Base-by-base conservation (phyloP, 2,329 filamentous ascomycete species). In the Tympanopsis confertula region DNA sequence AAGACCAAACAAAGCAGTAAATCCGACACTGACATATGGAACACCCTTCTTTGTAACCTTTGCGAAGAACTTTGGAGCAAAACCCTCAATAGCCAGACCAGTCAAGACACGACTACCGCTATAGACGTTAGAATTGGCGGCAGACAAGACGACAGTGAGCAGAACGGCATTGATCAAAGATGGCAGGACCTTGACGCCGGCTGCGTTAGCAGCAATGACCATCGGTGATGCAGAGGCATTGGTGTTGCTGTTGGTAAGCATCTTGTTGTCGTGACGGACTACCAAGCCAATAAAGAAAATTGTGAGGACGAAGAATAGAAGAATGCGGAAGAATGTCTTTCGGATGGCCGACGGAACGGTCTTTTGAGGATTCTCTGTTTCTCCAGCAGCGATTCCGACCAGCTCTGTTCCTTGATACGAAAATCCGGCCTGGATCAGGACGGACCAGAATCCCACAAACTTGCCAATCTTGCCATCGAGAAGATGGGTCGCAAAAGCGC, bases 241-340 rank as follows among this genome's bases (percentile, higher is more conserved):
- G 4, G 61, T 58, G 18, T 65, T 68, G 15, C 73, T 72, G 13
- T 59, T 56, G 13, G 68, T 70, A 24, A 80, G 59, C 2, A 57
- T 57, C 1, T 53, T 42, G 39, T 73, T 65, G 42, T 74, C 57
- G 20, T 64, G 74, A 0, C 71, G 71, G 43, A 69, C 71, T 38
- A 74, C 74, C 20, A 79, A 65, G 24, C 72, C 69, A 37, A 79
- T 78, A n/a, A 70, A 68, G 2, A 79, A 55, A 1, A 74, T 67
- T 3, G 62, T 65, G 4, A 69, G 54, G 38, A 78, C 60, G 50
- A 78, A 78, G 59, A 79, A 77, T 52, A 77, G 62, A 13, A 77
- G 56, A n/a, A 80, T 59, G 12, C 75, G 74, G 50, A 68, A 76
- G 53, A 78, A 74, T 51, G 71, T 76, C 5, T 69, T 63, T n/a